Base-by-base conservation (phyloP, 768 basidiomycete species). In the Dentipellis sp. region DNA sequence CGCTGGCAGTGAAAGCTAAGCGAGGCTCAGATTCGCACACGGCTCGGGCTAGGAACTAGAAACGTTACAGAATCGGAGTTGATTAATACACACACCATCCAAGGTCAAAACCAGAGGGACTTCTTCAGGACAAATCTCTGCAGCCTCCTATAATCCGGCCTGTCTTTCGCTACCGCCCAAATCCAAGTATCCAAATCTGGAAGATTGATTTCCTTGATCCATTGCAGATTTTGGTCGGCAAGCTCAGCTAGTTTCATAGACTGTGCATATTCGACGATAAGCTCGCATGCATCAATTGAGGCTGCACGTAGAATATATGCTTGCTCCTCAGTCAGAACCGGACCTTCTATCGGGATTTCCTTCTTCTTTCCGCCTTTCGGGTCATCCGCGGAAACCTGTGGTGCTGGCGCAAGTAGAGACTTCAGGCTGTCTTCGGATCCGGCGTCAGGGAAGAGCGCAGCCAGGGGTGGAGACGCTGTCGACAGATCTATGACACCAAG, bases 91-190 rank as follows among this genome's bases (percentile, higher is more conserved):
- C 22, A 11, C 23, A 17, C 42, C 53, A 35, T 17, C 16, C 42
- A 6, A 29, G 29, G 40, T 76, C 68, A 92, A 67, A 89, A 94
- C 67, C 83, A 90, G 40, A 79, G 71, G 0, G 88, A 88, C 58
- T 82, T 72, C 55, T 74, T 72, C 66, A 80, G 69, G n/a, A 78
- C 84, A 64, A 91, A 87, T 60, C 90, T 73, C 61, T 75, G 75
- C 40, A 92, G 72, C 50, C 69, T 69, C 52, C 86, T 73, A 64
- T 90, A 91, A 67, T 90, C 89, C 34, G 70, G 61, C 59, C 88
- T 74, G 62, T 90, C 88, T 65, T 93, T 91, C 38, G 87, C 88
- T 4, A 88, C 78, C 35, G 81, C 75, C 87, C 90, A 89, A n/a
- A 92, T 67, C 88, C 88, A 93, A 63, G 78, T 78, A 64, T 91